These are phyloP conservation scores for Rhizophora apiculata DNA, from an alignment of 345 rosid species.

Conservation along the genomic window DNA sequence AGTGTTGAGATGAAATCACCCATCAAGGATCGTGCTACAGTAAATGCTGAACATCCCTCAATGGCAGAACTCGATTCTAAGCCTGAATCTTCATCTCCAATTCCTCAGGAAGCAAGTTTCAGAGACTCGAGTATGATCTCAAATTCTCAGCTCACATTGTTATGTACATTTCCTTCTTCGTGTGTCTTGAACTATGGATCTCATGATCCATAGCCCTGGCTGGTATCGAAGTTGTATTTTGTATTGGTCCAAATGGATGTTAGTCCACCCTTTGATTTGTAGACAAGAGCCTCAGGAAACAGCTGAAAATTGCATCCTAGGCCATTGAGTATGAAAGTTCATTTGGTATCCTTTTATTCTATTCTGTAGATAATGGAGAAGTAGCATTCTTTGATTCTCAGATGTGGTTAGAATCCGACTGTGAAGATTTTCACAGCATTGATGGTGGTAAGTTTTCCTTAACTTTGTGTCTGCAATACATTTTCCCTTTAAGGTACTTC, in stretches of 20 bases:
- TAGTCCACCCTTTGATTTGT: background rate
- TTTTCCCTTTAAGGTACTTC: background rate
- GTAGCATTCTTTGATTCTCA: slow-evolving; percentile 57
- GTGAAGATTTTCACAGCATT: slow-evolving; percentile 61
- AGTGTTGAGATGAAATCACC: slow-evolving; percentile 30
- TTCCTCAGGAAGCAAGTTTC: slow-evolving; percentile 17
- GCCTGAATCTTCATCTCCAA: slow-evolving; percentile 15
- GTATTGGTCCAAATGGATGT: background rate
- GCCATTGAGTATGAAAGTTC: background rate
- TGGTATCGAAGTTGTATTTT: too few relatives aligned
- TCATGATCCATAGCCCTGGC: background rate
- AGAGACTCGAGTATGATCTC: slow-evolving; percentile 32
- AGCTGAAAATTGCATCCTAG: background rate
- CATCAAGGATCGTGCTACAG: slow-evolving; percentile 17
- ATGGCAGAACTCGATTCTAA: slow-evolving; percentile 16
- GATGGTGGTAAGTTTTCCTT: slow-evolving; percentile 41
- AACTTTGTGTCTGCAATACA: slow-evolving; percentile 1
- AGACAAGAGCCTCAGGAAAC: background rate
- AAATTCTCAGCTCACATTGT: slow-evolving; percentile 2
- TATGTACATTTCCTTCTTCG: background rate
- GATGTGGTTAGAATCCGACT: slow-evolving; percentile 58
- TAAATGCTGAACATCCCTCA: slow-evolving; percentile 10
- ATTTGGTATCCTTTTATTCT: too few relatives aligned
- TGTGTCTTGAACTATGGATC: too few relatives aligned
- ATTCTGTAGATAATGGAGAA: slow-evolving; percentile 35